A percentile compares a stretch with the other conserved stretches of the same genome.
phyloP scores from a whole-genome alignment of 441 rosid species.

The Erodium trifolium region DNA sequence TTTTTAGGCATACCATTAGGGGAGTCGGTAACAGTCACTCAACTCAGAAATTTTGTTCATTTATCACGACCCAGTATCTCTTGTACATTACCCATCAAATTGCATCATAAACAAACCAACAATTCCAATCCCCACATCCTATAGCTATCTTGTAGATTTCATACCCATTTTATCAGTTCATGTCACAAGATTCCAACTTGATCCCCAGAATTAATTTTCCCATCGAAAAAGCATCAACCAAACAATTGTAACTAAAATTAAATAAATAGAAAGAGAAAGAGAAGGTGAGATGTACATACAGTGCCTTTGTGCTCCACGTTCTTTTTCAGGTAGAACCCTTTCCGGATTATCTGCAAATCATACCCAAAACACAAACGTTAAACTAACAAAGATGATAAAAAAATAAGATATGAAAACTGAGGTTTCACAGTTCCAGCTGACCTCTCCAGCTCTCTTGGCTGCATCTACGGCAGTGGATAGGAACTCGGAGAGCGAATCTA shows the following conservation, averaged over 20 bases:
- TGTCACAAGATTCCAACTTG: background rate
- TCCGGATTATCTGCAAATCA: slow-evolving; percentile 53
- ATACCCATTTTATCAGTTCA: background rate
- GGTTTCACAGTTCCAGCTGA: slow-evolving; percentile 17
- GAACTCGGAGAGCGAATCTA: slow-evolving; percentile 50
- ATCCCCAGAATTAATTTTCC: background rate
- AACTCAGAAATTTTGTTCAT: background rate
- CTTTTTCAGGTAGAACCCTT: slow-evolving; percentile 75
- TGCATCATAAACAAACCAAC: slow-evolving; percentile 1
- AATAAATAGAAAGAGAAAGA: background rate
- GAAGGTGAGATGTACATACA: slow-evolving; percentile 29
- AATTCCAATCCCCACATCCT: background rate
- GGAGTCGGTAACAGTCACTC: too few relatives aligned
- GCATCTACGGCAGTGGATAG: slow-evolving; percentile 70
- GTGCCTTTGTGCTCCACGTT: slow-evolving; percentile 90
- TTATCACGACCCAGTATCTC: background rate
- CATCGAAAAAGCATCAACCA: background rate
- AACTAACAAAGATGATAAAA: background rate
- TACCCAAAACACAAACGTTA: background rate
- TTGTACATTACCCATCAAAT: background rate
- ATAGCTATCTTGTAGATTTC: background rate
- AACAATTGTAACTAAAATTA: background rate
- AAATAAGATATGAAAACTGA: background rate
- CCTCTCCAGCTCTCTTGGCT: slow-evolving; percentile 83
- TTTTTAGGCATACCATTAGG: too few relatives aligned